Evolutionary conservation across 2,329 filamentous ascomycete genomes (phyloP), one percentile per base, ranked within the genome.

Genomic region (Xylaria multiplex): DNA sequence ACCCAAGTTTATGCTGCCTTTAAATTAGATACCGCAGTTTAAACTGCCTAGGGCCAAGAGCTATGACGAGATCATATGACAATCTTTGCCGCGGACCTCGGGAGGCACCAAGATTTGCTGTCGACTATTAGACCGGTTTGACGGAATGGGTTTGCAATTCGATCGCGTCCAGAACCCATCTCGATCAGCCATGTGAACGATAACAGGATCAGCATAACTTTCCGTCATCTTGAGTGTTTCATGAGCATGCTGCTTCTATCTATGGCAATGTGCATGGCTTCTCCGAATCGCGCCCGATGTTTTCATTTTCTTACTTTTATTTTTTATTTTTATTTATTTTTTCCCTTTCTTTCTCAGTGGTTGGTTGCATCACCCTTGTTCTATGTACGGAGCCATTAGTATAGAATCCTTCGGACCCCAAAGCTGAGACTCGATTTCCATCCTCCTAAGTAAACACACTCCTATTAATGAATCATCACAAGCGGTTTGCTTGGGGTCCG

Each of bases 361-460:
- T 40, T 22, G 37, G 53, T 35, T 43, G 3, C 27, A 45, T 56
- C 52, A 16, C 35, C 35, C 35, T 54, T 27, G 52, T 22, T 27
- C 37, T 53, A 30, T 37, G 19, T 37, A 45, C 35, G 43, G 62
- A 50, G 45, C 62, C 62, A n/a, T 27, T 27, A 27, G 27, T 27
- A 27, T 37, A 30, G 19, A 59, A 69, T 70, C 70, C 71, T 68
- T 70, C 68, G 69, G 73, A 73, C 73, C 71, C 73, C 71, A 67
- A 67, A 58, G 56, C 56, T 56, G 59, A 62, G 19, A 42, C 43
- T 42, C 45, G 50, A 59, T 52, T 62, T 45, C 62, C 59, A 67
- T 64, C 66, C 54, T 53, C 48, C 43, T 19, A 11, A 22, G 32
- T 40, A 13, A n/a, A 53, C 43, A 16, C 42, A 35, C 42, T 46